A percentile compares a stretch with the other conserved stretches of the same genome.
These are phyloP conservation scores for Fomitopsis pulvina DNA, from an alignment of 768 basidiomycete genomes.

Conservation along the genomic window DNA sequence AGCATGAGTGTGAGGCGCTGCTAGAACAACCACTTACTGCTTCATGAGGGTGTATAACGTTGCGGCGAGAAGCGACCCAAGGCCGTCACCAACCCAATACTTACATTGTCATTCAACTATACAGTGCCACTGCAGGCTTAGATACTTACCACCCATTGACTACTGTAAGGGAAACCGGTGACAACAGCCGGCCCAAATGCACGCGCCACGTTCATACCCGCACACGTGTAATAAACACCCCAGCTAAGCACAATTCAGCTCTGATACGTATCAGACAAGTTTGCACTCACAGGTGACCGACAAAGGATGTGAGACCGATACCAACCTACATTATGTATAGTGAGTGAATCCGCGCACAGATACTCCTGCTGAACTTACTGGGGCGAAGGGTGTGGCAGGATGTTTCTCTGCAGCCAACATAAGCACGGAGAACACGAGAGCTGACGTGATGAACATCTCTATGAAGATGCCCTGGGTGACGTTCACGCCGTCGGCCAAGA, in stretches of 20 bases:
- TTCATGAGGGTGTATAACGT: slow-evolving; percentile 55
- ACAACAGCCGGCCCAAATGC: slow-evolving; percentile 66
- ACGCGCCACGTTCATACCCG: slow-evolving; percentile 64
- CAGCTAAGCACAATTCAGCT: slow-evolving; percentile 31
- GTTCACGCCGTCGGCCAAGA: slow-evolving; percentile 40
- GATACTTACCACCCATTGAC: slow-evolving; percentile 57
- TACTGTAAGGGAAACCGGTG: slow-evolving; percentile 43
- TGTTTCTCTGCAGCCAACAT: slow-evolving; percentile 74
- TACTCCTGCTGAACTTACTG: slow-evolving; percentile 30
- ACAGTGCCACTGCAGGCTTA: background rate
- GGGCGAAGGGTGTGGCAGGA: slow-evolving; percentile 56
- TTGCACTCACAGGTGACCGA: slow-evolving; percentile 46
- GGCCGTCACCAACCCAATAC: slow-evolving; percentile 69
- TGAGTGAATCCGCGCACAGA: slow-evolving; percentile 7
- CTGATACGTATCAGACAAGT: background rate
- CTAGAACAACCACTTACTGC: slow-evolving; percentile 24
- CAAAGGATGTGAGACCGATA: slow-evolving; percentile 60
- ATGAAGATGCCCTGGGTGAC: slow-evolving; percentile 58
- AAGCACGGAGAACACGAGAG: slow-evolving; percentile 55
- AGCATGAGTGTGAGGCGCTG: no score
- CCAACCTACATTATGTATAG: slow-evolving; percentile 54
- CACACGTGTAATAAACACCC: slow-evolving; percentile 57
- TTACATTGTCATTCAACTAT: slow-evolving; percentile 16
- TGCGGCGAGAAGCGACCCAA: slow-evolving; percentile 56
- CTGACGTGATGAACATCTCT: slow-evolving; percentile 63